These are phyloP conservation scores for Colletotrichum sp. DNA, from an alignment of 2,329 filamentous ascomycete genomes.

Conservation along the genomic window DNA sequence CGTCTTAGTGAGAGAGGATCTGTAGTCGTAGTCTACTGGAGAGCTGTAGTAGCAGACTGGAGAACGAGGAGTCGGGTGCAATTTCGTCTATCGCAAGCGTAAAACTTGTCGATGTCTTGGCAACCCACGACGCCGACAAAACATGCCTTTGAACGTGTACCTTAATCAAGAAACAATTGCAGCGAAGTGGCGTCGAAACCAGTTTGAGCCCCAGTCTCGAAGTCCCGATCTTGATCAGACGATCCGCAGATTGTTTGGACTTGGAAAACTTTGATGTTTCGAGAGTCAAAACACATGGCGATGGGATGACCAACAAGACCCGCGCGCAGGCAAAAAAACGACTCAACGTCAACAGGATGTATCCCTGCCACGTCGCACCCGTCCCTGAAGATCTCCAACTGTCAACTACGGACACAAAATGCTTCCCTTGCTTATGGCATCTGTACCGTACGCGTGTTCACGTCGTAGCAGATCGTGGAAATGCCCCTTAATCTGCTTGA, in stretches of 20 bases:
- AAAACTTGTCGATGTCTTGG: background rate
- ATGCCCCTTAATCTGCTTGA: background rate
- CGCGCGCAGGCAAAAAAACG: background rate
- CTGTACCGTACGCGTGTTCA: background rate
- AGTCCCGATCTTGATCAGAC: background rate
- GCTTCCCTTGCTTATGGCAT: background rate
- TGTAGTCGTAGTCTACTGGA: background rate
- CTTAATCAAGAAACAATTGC: background rate
- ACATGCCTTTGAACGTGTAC: background rate
- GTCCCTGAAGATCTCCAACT: background rate
- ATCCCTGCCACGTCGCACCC: background rate
- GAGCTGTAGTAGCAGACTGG: background rate
- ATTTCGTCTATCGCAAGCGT: background rate
- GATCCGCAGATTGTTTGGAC: background rate
- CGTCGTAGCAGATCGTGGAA: background rate
- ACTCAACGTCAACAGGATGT: background rate
- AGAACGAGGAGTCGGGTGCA: background rate
- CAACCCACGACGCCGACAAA: background rate
- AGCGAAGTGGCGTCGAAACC: background rate
- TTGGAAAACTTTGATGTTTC: slow-evolving; percentile 12
- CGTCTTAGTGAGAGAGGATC: background rate
- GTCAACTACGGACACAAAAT: background rate
- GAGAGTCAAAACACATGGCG: background rate
- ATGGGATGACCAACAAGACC: background rate
- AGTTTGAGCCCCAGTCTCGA: background rate